Percentiles rank a stretch among this genome's conserved stretches.
phyloP scores from a whole-genome alignment of 805 yeast species.

The Lipomyces yamanashiensis region DNA sequence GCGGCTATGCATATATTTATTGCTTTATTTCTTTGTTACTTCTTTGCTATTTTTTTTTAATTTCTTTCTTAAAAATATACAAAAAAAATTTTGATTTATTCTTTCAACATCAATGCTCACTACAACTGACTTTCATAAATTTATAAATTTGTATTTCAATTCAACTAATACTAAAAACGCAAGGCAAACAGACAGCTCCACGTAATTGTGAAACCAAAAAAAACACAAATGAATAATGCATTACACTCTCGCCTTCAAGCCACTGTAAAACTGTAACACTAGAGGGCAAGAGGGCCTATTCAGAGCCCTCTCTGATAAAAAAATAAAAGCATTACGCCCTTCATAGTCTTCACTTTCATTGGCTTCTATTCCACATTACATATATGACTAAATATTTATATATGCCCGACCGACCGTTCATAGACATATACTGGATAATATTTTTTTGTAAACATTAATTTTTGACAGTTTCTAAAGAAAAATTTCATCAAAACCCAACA shows the following conservation, averaged over 20 bases:
- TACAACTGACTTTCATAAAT: neutral
- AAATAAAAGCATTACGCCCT: no score
- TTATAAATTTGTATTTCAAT: neutral
- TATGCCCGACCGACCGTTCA: constrained; percentile 2
- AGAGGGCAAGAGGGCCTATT: neutral
- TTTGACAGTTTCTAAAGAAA: neutral
- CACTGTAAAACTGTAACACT: neutral
- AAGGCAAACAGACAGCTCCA: neutral
- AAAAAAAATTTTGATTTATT: neutral
- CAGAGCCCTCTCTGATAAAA: neutral
- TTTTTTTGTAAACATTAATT: constrained; percentile 3
- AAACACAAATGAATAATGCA: neutral
- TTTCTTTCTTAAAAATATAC: neutral
- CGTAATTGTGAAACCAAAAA: neutral
- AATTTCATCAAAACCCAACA: constrained; percentile 8
- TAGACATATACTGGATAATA: constrained; percentile 8
- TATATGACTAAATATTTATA: neutral
- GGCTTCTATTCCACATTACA: constrained; percentile 6
- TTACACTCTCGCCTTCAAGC: neutral
- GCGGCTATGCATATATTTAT: neutral
- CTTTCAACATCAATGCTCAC: no score
- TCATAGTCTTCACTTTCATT: neutral
- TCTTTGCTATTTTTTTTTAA: neutral
- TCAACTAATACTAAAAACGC: neutral
- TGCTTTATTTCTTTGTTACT: neutral